Evolutionary conservation across 805 yeast genomes (phyloP), one percentile per base, ranked within the genome.

Genomic region (Candida parachauliodes): DNA sequence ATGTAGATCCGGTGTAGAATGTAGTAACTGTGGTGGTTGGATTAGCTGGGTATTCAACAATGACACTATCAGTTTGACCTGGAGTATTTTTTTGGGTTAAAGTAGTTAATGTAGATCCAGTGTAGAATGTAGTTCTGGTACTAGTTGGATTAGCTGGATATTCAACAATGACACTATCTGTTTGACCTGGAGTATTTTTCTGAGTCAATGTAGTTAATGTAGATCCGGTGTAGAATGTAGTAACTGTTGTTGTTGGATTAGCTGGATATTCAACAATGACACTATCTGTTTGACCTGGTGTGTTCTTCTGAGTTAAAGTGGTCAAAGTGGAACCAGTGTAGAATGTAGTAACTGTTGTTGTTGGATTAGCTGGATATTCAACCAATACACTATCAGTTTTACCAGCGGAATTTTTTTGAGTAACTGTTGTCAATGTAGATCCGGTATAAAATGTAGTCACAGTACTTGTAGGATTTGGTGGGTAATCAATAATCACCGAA

Each of bases 21-120:
- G 23, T 15, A 9, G 53, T 36, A 9, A 19, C 23, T 10, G 42
- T 40, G 8, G 38, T 29, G 8, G 46, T 41, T 18, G 52, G 48
- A 33, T 36, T 42, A 8, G 24, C 29, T 7, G 57, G 56, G n/a
- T 44, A 44, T 3, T 47, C 43, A 2, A 50, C 46, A 19, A 36
- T 18, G 8, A 43, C 39, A 2, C 37, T 37, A 17, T 17, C 44
- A 17, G 43, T 41, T 22, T 41, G 8, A 17, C 17, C 23, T 11
- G 25, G 46, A 14, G 46, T 42, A 3, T 41, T 33, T n/a, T 43
- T 21, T 7, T 22, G 40, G 8, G 51, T 38, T 8, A 25, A 28
- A 0, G 49, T 36, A 4, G 42, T 37, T 12, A 40, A 32, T 18
- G 19, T 48, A 22, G 42, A 19, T 12, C 37, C 44, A 5, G 46